These are phyloP conservation scores for Aspergillus taichungensis DNA, from an alignment of 495 filamentous ascomycete species.

Conservation along the genomic window DNA sequence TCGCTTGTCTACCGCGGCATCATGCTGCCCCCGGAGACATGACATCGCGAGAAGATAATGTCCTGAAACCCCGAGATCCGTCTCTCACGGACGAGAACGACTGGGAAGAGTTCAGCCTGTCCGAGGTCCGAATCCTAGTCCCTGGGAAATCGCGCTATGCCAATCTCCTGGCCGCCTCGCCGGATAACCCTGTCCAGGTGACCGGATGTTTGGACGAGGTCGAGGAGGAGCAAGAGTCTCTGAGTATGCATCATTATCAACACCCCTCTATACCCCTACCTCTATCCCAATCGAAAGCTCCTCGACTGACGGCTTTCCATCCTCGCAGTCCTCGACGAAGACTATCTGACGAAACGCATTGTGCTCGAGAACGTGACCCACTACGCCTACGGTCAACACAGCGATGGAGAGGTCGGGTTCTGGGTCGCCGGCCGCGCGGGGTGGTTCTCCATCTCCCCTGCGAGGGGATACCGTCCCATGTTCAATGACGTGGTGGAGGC, in stretches of 20 bases:
- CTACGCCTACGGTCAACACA: conserved; percentile 63
- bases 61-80: conserved; percentile 47
- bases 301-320: neutral
- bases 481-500: conserved; percentile 62
- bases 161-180: conserved; percentile 45
- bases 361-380: conserved; percentile 52
- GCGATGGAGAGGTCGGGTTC: conserved; percentile 49
- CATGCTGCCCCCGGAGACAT: conserved; percentile 33
- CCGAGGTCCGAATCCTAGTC: conserved; percentile 43
- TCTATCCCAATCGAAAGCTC: neutral
- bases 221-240: conserved; percentile 32
- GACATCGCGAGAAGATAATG: conserved; percentile 44
- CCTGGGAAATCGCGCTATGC: conserved; percentile 41
- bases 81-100: conserved; percentile 48
- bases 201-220: conserved; percentile 43
- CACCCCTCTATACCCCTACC: neutral
- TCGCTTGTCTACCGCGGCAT: conserved; percentile 6
- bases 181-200: conserved; percentile 45
- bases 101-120: conserved; percentile 49
- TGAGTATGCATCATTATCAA: conserved; percentile 22
- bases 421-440: conserved; percentile 74
- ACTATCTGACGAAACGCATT: conserved; percentile 45
- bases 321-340: conserved; percentile 37
- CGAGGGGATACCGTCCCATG: conserved; percentile 48
- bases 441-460: conserved; percentile 66